Evolutionary conservation across 768 basidiomycete genomes (phyloP).

Genomic region (Boletus rex-veris): DNA sequence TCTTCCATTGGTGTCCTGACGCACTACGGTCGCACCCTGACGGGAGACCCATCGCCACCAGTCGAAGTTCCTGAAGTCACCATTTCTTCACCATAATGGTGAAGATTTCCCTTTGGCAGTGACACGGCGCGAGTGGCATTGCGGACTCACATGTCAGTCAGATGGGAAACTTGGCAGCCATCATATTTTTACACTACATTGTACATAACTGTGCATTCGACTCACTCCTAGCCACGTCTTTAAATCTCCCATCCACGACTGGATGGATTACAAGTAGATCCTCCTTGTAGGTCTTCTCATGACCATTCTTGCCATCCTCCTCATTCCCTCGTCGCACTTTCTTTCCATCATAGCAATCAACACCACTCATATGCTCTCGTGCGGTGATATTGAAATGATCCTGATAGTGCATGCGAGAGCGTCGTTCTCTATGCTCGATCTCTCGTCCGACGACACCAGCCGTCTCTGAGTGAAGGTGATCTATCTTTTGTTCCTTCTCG

Average conservation of each 20-base stretch:
- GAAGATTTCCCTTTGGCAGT: not conserved
- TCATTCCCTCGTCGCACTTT: constrained; percentile 38
- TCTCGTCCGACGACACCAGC: constrained; percentile 46
- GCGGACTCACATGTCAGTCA: not conserved
- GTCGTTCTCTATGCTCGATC: constrained; percentile 37
- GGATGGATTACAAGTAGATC: constrained; percentile 61
- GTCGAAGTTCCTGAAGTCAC: constrained; percentile 34
- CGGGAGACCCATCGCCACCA: constrained; percentile 50
- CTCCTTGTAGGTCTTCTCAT: constrained; percentile 29
- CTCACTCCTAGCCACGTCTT: constrained; percentile 43
- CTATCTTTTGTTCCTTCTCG: constrained; percentile 24
- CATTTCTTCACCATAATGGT: constrained; percentile 5
- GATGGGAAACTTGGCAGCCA: not conserved
- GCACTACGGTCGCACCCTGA: constrained; percentile 51
- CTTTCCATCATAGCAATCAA: constrained; percentile 71
- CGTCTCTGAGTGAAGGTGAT: constrained; percentile 44
- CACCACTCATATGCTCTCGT: constrained; percentile 72
- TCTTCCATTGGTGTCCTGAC: constrained; percentile 55
- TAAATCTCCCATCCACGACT: constrained; percentile 62
- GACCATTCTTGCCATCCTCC: constrained; percentile 9
- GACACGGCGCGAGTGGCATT: not conserved
- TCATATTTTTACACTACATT: constrained; percentile 7
- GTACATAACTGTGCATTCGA: constrained; percentile 6
- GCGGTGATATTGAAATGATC: constrained; percentile 57
- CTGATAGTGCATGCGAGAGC: constrained; percentile 52